Percentiles rank a stretch among this genome's conserved stretches.
These are phyloP conservation scores for Sporobolus alterniflorus DNA, from an alignment of 202 grass and related monocot species.

Conservation along the genomic window DNA sequence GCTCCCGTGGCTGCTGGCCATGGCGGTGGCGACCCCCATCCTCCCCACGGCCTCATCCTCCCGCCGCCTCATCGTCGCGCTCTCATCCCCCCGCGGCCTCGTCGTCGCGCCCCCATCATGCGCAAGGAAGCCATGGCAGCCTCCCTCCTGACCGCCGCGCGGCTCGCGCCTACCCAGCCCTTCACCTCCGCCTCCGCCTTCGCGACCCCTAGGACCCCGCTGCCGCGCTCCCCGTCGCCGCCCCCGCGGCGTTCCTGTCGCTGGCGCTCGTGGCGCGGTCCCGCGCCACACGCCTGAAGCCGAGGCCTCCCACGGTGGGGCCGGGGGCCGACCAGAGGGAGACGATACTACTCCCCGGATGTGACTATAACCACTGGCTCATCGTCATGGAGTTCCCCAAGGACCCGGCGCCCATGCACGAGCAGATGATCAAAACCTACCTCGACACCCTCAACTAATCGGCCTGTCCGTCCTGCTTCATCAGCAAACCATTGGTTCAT, in stretches of 20 bases:
- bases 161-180: not conserved
- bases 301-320: constrained; percentile 15
- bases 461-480: constrained; percentile 12
- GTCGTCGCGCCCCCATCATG: not conserved
- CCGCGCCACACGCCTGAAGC: not conserved
- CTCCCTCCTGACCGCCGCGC: constrained; percentile 34
- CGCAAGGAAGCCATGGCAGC: constrained; percentile 27
- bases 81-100: too few species aligned
- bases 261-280: constrained; percentile 20
- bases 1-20: too few species aligned
- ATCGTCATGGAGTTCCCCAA: constrained; percentile 99
- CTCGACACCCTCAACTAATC: constrained; percentile 86
- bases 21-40: too few species aligned
- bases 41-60: too few species aligned
- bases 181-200: not conserved
- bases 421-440: constrained; percentile 99
- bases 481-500: constrained; percentile 3
- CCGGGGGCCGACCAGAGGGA: constrained; percentile 61
- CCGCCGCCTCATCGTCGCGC: too few species aligned
- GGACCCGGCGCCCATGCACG: constrained; percentile 86
- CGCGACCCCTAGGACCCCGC: not conserved
- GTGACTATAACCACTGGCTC: constrained; percentile 98
- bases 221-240: not conserved
- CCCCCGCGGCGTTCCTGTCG: not conserved
- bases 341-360: constrained; percentile 91